Evolutionary conservation across 129 eudicot genomes (phyloP), one percentile per base, ranked within the genome.

Genomic region (Solidago caesia): DNA sequence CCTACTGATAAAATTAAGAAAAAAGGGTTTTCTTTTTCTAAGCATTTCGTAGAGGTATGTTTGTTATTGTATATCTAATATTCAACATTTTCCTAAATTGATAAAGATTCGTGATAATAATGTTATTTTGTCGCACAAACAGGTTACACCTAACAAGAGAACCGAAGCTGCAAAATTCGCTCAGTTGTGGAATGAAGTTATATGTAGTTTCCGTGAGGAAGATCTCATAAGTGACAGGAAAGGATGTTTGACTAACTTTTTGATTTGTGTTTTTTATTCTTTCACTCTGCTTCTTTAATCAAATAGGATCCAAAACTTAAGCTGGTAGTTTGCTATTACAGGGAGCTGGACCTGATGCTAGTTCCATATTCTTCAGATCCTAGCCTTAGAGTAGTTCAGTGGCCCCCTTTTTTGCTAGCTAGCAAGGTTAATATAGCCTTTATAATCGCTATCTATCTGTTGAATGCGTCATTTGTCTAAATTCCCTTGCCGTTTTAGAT

Each of bases 341-440:
- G 99, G 96, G 99, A 95, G 92, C 91, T 95, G 97, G 97, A 95
- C 75, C 79, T 95, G 80, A 77, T 95, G 82, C 84, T 95, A 39
- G 99, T 95, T 79, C 99, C 97, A 53, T 91, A 95, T 81, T 85
- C 96, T 65, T 95, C 94, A 8, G 99, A 95, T 87, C 87, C 96
- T 61, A 89, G 92, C 84, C 84, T 95, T 8, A 89, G 86, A 71
- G 69, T 91, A 47, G 86, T 91, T 70, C 99, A 95, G 80, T 91
- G 99, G 99, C 99, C 99, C 47, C 99, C 97, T 5, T 95, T 87
- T 81, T 75, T 95, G 85, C 96, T 95, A 84, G 97, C 97, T 66
- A 87, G 96, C 90, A 95, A 95, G 97, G 98, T 88, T 74, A 71
- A 63, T 67, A 42, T 72, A n/a, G 46, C 68, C 26, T 79, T 63